Base-by-base conservation (phyloP, 306 rosid species). In the Acacia acuminata region DNA sequence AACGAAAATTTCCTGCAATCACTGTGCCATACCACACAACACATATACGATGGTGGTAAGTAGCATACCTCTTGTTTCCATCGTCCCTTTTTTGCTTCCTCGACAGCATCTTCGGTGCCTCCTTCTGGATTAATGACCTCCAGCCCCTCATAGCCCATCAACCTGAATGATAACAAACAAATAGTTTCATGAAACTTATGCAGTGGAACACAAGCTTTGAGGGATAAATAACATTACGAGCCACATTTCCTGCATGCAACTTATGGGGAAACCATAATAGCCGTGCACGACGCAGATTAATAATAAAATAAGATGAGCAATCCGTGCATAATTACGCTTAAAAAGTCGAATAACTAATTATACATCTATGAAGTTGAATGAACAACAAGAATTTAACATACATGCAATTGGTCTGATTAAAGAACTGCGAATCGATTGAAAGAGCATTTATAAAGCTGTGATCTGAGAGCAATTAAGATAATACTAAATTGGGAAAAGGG, bases 61-160 rank as follows among this genome's bases (percentile, higher is more conserved):
- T 69, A 17, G 70, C 45, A 71, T 82, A 96, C 99, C 97, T 96
- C 99, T 61, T 96, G 81, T 71, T 89, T 90, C 99, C 99, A 96
- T 83, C 99, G 84, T 86, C 99, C 99, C 88, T 82, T 92, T 3
- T 85, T 84, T 47, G 99, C 97, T 90, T 96, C 99, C 88, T 91
- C 97, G 79, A 88, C 98, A 68, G 97, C 92, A 81, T 96, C 99
- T 84, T 92, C 99, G 48, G 92, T 92, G 74, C 99, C 98, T 69
- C 99, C 99, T 32, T 96, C 99, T 11, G 98, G 99, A 84, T 96
- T 94, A 77, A 96, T 82, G 77, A 96, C 97, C 89, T 96, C 98
- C n/a, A 96, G 84, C 36, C 98, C 99, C 86, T 96, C 98, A 71
- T 89, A 85, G 72, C 86, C 91, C 44, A 83, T 0, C 8, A 82